Evolutionary conservation across 768 basidiomycete species (phyloP), one percentile per base, ranked within the genome.

Genomic region (Lentinula aciculospora): DNA sequence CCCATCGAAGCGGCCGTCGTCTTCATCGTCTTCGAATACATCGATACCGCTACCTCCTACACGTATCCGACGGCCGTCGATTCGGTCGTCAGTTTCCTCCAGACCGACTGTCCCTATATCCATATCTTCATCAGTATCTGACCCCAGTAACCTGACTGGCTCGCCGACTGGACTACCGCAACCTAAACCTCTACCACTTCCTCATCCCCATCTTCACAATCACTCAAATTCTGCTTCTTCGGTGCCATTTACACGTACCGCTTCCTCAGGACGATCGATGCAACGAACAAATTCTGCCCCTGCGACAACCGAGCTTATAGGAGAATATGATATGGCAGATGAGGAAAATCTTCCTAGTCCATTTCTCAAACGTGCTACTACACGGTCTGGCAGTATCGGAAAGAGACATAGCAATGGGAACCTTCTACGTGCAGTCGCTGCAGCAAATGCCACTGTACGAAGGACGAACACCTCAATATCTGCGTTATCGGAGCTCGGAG

Each of bases 331-430:
- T 67, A 63, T 87, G 9, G 75, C 76, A 0, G 89, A 93, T 66
- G 91, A 91, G 66, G 90, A 91, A 68, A 92, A 92, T 67, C 76
- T 93, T 0, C 92, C 91, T 0, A 90, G 88, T 66, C 92, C 91
- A 4, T 93, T 93, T 71, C 67, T 93, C 42, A 88, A 86, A 29
- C 66, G 25, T 36, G 55, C 57, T n/a, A 32, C 49, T 21, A 10
- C 54, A 46, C 36, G 45, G 21, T 45, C 28, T 28, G 56, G 56
- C 64, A 64, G 49, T 25, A 57, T 68, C 27, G 53, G 56, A 42
- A 81, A 79, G 63, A 68, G 82, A 47, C 71, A 73, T 31, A 84
- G 81, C 62, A 76, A 71, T 23, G 83, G 81, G 0, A 77, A 82
- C 48, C 63, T 81, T 25, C 66, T 89, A 55, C 71, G 88, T 17